Conservation (phyloP, 352 stramenopile genomes). For the Globisporangium abappressorium region DNA sequence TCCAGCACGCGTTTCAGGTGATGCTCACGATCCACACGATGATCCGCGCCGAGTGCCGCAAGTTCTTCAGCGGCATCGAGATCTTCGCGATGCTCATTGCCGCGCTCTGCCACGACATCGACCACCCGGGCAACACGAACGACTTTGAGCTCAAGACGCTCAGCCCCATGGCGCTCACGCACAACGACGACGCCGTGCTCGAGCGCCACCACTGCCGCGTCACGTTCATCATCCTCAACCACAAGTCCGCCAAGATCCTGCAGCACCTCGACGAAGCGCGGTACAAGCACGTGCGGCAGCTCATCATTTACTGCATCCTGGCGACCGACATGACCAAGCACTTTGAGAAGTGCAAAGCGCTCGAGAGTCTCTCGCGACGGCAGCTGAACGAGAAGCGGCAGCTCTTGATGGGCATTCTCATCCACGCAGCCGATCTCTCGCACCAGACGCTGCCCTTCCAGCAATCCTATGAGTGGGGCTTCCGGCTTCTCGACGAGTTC, state of each 20-base stretch:
- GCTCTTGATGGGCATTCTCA: slow-evolving; percentile 62
- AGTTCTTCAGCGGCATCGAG: slow-evolving; percentile 59
- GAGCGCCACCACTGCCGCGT: slow-evolving; percentile 80
- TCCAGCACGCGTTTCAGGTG: slow-evolving; percentile 74
- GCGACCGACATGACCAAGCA: slow-evolving; percentile 78
- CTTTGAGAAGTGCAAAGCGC: slow-evolving; percentile 66
- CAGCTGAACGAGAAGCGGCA: slow-evolving; percentile 55
- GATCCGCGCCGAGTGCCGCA: slow-evolving; percentile 50
- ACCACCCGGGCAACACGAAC: slow-evolving; percentile 82
- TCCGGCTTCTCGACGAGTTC: slow-evolving; percentile 68
- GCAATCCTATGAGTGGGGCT: slow-evolving; percentile 50
- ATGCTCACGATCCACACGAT: slow-evolving; percentile 58
- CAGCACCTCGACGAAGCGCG: slow-evolving; percentile 50
- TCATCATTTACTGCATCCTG: slow-evolving; percentile 72
- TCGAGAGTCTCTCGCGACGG: slow-evolving; percentile 56
- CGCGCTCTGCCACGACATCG: slow-evolving; percentile 77
- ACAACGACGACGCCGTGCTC: slow-evolving; percentile 83
- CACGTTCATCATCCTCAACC: slow-evolving; percentile 75
- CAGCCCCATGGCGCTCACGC: slow-evolving; percentile 73
- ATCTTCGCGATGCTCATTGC: slow-evolving; percentile 75
- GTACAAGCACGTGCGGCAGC: slow-evolving; percentile 51
- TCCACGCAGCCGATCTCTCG: slow-evolving; percentile 71
- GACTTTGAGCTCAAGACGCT: slow-evolving; percentile 79
- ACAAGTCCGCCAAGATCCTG: slow-evolving; percentile 72
- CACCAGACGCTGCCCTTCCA: slow-evolving; percentile 55